phyloP scores from a whole-genome alignment of 805 yeast genomes.

The Metschnikowia henanensis region DNA sequence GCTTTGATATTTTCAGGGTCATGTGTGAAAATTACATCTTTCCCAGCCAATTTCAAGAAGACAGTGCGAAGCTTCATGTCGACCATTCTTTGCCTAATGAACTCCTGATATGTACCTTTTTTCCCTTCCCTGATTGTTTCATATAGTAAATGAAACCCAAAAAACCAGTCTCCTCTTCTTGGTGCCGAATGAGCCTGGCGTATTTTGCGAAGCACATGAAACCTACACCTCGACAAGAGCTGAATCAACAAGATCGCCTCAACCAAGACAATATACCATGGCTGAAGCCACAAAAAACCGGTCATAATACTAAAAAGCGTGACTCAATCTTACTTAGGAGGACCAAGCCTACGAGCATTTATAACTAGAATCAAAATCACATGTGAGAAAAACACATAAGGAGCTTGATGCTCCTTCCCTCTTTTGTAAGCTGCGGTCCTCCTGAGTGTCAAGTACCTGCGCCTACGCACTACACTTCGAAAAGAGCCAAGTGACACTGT shows the following conservation, averaged over 20 bases:
- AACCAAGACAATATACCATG: not conserved
- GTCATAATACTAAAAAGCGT: not conserved
- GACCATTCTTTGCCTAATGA: conserved; percentile 6
- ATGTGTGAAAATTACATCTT: conserved; percentile 19
- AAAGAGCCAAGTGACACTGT: too few species aligned
- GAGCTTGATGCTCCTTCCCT: too few species aligned
- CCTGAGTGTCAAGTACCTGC: too few species aligned
- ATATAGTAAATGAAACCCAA: conserved; percentile 14
- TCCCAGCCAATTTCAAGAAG: conserved; percentile 12
- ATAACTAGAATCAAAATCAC: too few species aligned
- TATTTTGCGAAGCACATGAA: not conserved
- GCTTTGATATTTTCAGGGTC: conserved; percentile 42
- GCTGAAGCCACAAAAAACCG: not conserved
- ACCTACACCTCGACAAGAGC: not conserved
- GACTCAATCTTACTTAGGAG: too few species aligned
- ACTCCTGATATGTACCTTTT: conserved; percentile 12
- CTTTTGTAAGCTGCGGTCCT: too few species aligned
- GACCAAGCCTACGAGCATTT: too few species aligned
- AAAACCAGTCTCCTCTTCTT: conserved; percentile 5
- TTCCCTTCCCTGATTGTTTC: conserved; percentile 6
- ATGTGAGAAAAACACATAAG: too few species aligned
- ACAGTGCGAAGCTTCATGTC: conserved; percentile 6
- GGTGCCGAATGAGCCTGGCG: conserved; percentile 9
- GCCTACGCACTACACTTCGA: too few species aligned
- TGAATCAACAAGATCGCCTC: not conserved